Base-by-base conservation (phyloP, 73 alveolate species). In the Blepharisma japonicum region DNA sequence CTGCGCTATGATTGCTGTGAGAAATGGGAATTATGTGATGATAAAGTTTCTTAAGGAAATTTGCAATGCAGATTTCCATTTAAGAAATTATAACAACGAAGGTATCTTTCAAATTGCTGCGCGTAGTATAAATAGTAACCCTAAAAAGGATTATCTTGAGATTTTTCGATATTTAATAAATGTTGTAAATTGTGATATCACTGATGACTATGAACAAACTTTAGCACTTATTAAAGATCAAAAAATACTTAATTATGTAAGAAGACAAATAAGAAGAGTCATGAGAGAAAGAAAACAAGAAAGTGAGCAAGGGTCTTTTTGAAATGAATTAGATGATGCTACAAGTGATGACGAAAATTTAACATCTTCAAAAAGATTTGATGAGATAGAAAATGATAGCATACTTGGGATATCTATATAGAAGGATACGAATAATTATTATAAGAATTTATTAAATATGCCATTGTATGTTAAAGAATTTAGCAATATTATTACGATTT, bases 1-100 rank as follows among this genome's bases (percentile, higher is more conserved):
- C 72, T 56, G 72, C 18, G 25, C 18, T 21, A 6, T 56, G 9
- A 56, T 56, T 20, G 20, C 72, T 14, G 7, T 8, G 7, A 56
- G 72, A 56, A 56, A 56, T 56, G 72, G 72, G 18, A 56, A 56
- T 56, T 56, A 56, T 21, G 45, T 7, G 6, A 56, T 56, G 72
- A 56, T 56, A 7, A 56, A 56, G 45, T 56, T 56, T 56, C 42
- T 56, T 9, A 6, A 14, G 7, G 72, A 56, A 56, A 38, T 56
- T 38, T 8, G 7, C 6, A 56, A 56, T 7, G 45, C 72, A 20
- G 72, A 56, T 38, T 56, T 21, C 25, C 18, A 8, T 6, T 6
- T 9, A 56, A 56, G 45, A 56, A 56, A 56, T 21, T 7, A 20
- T 7, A 56, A 56, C 20, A 38, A 38, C 8, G 72, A 56, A 56